Base-by-base conservation (phyloP, 1,139 yeast genomes). In the Sugiyamaella neomexicana region DNA sequence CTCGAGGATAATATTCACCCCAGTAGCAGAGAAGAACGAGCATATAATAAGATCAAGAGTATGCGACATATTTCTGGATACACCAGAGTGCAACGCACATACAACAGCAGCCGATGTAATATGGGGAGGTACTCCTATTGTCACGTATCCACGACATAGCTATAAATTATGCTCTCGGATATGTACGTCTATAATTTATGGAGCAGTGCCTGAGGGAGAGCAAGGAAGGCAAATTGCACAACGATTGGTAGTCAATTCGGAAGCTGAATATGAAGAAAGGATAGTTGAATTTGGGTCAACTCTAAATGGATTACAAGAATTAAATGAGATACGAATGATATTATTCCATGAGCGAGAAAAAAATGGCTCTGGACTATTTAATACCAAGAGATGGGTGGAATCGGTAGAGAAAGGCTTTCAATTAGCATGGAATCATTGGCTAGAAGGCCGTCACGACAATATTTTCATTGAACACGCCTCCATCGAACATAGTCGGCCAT, bases 51-150 rank as follows among this genome's bases (percentile, higher is more conserved):
- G 73, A 13, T 66, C 70, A 8, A 59, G 72, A 9, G 67, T 63
- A 2, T 67, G 71, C 32, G 73, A 70, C 55, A 38, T 70, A 46
- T 66, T 69, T 44, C 53, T 70, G 13, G 73, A 70, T 48, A 69
- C 73, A 1, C 73, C 72, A 5, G 73, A 70, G 49, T 70, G 73
- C 55, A 70, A 69, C 50, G 73, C 71, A 8, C 73, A 70, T 52
- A 70, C 73, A n/a, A 70, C 73, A 2, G 72, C 73, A 16, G 69
- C 71, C 0, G 73, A 70, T 54, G 71, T 69, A 23, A 50, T 65
- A 40, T 70, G 73, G 73, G 58, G 67, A 2, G 71, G 71, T 9
- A 67, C 73, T 5, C 73, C 73, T 0, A 63, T 70, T 16, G 55
- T 70, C 29, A 68, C 72, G 3, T 67, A 57, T 40, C 70, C 72